phyloP scores from a whole-genome alignment of 805 yeast species.

The Candida vartiovaarae region DNA sequence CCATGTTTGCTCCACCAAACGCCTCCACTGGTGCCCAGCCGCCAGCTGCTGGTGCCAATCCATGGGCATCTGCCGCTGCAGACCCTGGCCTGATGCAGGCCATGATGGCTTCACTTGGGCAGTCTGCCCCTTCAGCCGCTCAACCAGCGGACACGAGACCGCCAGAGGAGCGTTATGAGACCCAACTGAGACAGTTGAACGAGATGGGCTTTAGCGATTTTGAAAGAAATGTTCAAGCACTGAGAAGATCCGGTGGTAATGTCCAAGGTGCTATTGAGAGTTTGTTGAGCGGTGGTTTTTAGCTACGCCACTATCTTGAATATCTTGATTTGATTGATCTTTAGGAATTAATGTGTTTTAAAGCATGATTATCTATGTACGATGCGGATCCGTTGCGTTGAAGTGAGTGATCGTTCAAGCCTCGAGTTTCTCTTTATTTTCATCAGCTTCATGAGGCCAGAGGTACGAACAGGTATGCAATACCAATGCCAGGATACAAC shows the following conservation, averaged over 20 bases:
- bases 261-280: constrained; percentile 96
- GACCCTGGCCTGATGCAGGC: constrained; percentile 43
- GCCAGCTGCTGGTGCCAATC: background rate
- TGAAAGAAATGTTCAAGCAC: constrained; percentile 84
- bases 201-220: constrained; percentile 89
- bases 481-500: constrained; percentile 18
- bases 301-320: no score
- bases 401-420: no score
- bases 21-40: background rate
- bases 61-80: background rate
- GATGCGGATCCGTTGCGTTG: no score
- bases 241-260: constrained; percentile 93
- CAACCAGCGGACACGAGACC: constrained; percentile 50
- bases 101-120: constrained; percentile 33
- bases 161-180: constrained; percentile 72
- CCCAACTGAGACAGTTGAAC: constrained; percentile 66
- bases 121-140: constrained; percentile 14
- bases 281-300: constrained; percentile 46
- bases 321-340: no score
- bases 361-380: no score
- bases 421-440: no score
- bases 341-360: no score
- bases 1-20: constrained; percentile 21
- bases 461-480: constrained; percentile 7
- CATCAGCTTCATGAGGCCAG: constrained; percentile 1